Evolutionary conservation across 208 protist genomes (phyloP).

Genomic region (Crithidia fasciculata): DNA sequence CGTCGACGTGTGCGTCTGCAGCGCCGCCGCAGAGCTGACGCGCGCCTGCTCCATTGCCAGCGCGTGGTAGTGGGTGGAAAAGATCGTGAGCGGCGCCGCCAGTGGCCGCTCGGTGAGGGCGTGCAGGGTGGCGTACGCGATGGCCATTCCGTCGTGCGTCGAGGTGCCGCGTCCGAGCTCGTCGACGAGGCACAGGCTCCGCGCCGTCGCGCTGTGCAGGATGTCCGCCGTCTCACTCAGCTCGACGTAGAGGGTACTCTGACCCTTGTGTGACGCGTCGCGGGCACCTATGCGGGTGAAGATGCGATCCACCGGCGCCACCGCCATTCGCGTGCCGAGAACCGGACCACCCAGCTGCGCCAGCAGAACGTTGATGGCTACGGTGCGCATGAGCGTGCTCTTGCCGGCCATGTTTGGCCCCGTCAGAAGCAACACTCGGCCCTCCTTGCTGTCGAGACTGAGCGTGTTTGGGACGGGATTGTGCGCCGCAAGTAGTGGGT

Average conservation of each 20-base stretch:
- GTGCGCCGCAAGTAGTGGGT: constrained; percentile 36
- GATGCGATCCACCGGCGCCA: constrained; percentile 94
- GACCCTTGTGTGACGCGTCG: constrained; percentile 96
- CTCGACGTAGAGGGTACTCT: constrained; percentile 99
- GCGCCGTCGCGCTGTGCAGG: constrained; percentile 85
- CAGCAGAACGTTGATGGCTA: constrained; percentile 93
- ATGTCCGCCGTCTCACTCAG: constrained; percentile 92
- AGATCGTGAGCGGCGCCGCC: constrained; percentile 85
- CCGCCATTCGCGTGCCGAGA: constrained; percentile 63
- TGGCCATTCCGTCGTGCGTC: constrained; percentile 98
- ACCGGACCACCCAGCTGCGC: constrained; percentile 98
- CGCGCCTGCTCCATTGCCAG: constrained; percentile 87
- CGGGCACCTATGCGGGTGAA: constrained; percentile 98
- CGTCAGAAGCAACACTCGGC: constrained; percentile 92
- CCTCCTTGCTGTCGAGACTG: constrained; percentile 80
- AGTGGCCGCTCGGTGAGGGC: constrained; percentile 52
- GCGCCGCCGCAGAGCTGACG: not conserved
- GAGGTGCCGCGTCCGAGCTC: constrained; percentile 98
- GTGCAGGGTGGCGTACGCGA: constrained; percentile 95
- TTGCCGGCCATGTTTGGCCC: constrained; percentile 99
- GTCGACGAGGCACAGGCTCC: constrained; percentile 98
- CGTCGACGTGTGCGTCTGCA: not conserved
- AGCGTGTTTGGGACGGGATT: constrained; percentile 74
- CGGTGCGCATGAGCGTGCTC: constrained; percentile 96
- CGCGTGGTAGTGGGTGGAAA: constrained; percentile 98